Evolutionary conservation across 192 early-diverging fungal genomes (phyloP), one percentile per base, ranked within the genome.

Genomic region (Coemansia sp.): DNA sequence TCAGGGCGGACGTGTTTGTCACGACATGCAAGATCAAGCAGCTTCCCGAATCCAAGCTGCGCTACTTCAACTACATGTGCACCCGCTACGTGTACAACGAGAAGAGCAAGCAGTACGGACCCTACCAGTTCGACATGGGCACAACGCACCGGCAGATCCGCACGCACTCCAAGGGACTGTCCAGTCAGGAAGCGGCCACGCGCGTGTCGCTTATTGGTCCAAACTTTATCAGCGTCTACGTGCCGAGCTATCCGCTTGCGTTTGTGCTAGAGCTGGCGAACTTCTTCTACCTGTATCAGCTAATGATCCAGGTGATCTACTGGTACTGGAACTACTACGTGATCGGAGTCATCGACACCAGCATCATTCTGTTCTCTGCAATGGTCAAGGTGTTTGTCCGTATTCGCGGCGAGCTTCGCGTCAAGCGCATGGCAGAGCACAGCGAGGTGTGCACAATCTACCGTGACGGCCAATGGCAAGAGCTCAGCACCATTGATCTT

Each of bases 1-100:
- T 83, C 22, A 75, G 76, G 65, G 74, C 64, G 42, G 59, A 76
- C 37, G 80, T 81, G 28, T 34, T 67, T 6, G 73, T 86, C 22
- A 50, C 52, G n/a, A 79, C 81, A 0, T 62, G 65, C 33, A 64
- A 65, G 29, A 69, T 89, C 20, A 23, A 82, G 44, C 44, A 56
- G n/a, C 86, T 85, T 6, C 57, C 71, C 27, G 67, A 62, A 19
- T 72, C 60, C 41, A 81, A 70, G n/a, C 75, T 75, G 28, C 74
- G 76, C 23, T 92, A 86, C 63, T 87, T 92, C 61, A 88, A 88
- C 65, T 87, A 84, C 57, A 83, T 88, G 66, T 90, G 87, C 71
- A 84, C 88, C 40, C 86, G 90, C 27, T 92, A 89, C 59, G 83
- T 92, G 9, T 87, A 80, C 52, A 80, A 89, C 56, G 61, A 81